phyloP scores from a whole-genome alignment of 495 filamentous ascomycete genomes.

The Acidiella bohemica region DNA sequence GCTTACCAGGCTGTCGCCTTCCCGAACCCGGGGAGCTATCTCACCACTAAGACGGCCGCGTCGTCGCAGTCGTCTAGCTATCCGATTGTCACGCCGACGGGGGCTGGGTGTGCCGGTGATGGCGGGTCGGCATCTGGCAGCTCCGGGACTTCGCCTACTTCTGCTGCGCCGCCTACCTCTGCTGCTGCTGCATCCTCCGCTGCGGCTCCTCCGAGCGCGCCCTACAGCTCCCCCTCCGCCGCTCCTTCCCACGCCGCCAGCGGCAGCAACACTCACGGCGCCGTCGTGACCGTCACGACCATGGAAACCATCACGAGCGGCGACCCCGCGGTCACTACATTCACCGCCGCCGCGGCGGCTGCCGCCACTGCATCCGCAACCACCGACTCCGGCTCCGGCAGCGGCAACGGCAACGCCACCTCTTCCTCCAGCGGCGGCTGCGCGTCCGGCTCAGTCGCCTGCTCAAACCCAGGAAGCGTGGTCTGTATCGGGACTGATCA shows the following conservation, averaged over 20 bases:
- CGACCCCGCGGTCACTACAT: not conserved
- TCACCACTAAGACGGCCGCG: slow-evolving; percentile 3
- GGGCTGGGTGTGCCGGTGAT: slow-evolving; percentile 19
- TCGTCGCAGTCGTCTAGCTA: no score
- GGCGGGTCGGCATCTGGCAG: not conserved
- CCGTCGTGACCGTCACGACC: slow-evolving; percentile 7
- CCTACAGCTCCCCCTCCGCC: not conserved
- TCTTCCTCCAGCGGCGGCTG: slow-evolving; percentile 11
- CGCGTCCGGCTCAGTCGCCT: slow-evolving; percentile 13
- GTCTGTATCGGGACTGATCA: slow-evolving; percentile 25
- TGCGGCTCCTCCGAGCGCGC: not conserved
- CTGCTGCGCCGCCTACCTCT: slow-evolving; percentile 3
- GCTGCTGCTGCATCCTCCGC: slow-evolving; percentile 1
- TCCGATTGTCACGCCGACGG: slow-evolving; percentile 18
- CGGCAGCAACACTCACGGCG: not conserved
- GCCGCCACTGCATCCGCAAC: slow-evolving; percentile 4
- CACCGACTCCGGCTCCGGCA: not conserved
- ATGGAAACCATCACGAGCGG: slow-evolving; percentile 3
- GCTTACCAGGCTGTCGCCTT: slow-evolving; percentile 36
- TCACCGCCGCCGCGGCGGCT: slow-evolving; percentile 2
- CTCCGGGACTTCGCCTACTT: slow-evolving; percentile 1
- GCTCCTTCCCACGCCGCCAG: slow-evolving; percentile 3
- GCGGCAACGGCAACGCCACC: slow-evolving; percentile 1
- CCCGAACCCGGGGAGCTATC: slow-evolving; percentile 39
- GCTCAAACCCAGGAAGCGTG: slow-evolving; percentile 24